These are phyloP conservation scores for Pythium vanterpoolii DNA, from an alignment of 352 stramenopile genomes.

Conservation along the genomic window DNA sequence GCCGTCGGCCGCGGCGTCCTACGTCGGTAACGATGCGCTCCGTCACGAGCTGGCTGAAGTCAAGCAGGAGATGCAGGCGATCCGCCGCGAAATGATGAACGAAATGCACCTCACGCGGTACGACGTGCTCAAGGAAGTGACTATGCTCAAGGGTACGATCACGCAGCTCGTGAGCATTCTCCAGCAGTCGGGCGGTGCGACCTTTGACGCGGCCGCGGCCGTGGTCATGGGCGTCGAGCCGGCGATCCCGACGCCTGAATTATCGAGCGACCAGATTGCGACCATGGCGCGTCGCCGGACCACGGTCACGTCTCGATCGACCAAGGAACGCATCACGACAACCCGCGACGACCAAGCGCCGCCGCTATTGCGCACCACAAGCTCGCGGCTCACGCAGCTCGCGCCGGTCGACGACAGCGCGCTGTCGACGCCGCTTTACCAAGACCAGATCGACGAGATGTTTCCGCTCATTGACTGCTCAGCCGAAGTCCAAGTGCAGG, in stretches of 20 bases:
- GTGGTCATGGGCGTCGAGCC: constrained; percentile 13
- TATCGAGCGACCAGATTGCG: constrained; percentile 42
- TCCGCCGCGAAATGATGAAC: constrained; percentile 81
- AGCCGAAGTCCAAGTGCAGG: constrained; percentile 40
- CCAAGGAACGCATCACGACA: constrained; percentile 45
- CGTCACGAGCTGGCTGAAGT: constrained; percentile 55
- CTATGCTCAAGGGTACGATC: constrained; percentile 78
- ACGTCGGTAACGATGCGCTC: constrained; percentile 23
- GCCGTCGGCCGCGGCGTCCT: neutral
- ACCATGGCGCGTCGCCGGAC: constrained; percentile 45
- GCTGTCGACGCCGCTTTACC: constrained; percentile 57
- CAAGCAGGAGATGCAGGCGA: constrained; percentile 59
- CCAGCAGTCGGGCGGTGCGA: constrained; percentile 23
- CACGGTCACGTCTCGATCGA: constrained; percentile 46
- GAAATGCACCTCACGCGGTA: constrained; percentile 81
- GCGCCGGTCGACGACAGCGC: constrained; percentile 63
- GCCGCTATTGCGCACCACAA: constrained; percentile 30
- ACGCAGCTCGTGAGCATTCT: constrained; percentile 46
- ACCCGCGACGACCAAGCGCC: constrained; percentile 32
- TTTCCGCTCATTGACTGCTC: constrained; percentile 76
- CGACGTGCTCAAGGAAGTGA: constrained; percentile 83
- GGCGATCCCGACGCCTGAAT: constrained; percentile 18
- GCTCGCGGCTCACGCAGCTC: constrained; percentile 50
- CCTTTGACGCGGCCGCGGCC: constrained; percentile 15
- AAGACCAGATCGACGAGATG: constrained; percentile 78